phyloP scores from a whole-genome alignment of 148 eudicot genomes.

The Gaultheria prostrata region DNA sequence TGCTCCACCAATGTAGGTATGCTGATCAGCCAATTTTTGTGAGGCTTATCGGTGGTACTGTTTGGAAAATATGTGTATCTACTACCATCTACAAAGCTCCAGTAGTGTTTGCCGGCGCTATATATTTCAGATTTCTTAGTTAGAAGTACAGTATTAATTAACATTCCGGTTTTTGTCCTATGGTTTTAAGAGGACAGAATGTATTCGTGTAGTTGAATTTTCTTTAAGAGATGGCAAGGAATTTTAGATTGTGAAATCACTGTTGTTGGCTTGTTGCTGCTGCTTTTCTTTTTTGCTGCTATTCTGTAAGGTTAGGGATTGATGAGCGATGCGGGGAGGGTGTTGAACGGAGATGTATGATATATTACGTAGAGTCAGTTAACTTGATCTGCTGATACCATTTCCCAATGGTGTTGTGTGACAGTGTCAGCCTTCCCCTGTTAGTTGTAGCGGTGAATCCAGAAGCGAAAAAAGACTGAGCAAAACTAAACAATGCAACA shows the following conservation, averaged over 20 bases:
- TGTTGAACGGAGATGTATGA: neutral
- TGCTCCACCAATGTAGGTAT: conserved; percentile 33
- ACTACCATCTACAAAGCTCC: neutral
- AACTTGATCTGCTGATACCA: neutral
- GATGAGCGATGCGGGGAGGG: too few species aligned
- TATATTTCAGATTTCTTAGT: neutral
- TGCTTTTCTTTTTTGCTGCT: neutral
- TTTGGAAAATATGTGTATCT: neutral
- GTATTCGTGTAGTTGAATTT: neutral
- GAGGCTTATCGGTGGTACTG: neutral
- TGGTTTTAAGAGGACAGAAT: neutral
- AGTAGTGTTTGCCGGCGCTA: neutral
- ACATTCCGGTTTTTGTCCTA: neutral
- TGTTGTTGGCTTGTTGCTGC: neutral
- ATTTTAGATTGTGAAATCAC: neutral
- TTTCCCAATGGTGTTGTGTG: neutral
- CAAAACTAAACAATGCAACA: neutral
- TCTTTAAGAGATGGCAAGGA: neutral
- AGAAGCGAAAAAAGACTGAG: neutral
- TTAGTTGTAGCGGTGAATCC: neutral
- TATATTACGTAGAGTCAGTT: neutral
- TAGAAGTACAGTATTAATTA: neutral
- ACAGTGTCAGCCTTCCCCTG: neutral
- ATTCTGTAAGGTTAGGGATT: neutral
- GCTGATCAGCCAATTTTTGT: neutral